Percentiles rank a stretch among this genome's conserved stretches.
Conservation (phyloP, 129 eudicot species). For the Calendula officinalis region DNA sequence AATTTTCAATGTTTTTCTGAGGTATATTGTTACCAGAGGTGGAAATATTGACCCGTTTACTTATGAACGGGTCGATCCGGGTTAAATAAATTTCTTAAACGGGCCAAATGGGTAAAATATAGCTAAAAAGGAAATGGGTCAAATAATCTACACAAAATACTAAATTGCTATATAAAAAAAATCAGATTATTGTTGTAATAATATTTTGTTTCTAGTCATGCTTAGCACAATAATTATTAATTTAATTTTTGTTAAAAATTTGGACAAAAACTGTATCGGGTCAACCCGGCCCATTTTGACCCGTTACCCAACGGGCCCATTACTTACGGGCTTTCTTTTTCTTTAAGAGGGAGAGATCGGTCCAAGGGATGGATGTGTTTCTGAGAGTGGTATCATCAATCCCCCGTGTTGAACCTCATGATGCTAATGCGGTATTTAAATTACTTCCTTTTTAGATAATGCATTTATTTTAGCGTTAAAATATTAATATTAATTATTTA, state of each 20-base stretch:
- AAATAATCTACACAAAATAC: neutral
- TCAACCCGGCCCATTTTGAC: neutral
- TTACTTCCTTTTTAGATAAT: neutral
- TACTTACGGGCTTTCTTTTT: neutral
- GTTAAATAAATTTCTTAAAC: neutral
- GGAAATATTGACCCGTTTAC: neutral
- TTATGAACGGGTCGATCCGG: neutral
- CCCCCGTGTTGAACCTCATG: conserved; percentile 79
- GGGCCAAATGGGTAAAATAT: neutral
- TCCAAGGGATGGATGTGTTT: conserved; percentile 66
- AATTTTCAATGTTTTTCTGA: conserved; percentile 10
- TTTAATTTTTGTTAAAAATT: neutral
- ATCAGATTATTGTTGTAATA: neutral
- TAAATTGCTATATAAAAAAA: neutral
- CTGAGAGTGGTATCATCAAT: conserved; percentile 79
- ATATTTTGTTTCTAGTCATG: neutral
- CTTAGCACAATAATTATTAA: neutral
- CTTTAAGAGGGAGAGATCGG: conserved; percentile 72
- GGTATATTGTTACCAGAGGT: neutral
- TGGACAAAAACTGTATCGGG: neutral
- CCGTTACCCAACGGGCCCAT: neutral
- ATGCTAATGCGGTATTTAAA: conserved; percentile 73
- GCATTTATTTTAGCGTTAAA: conserved; percentile 2
- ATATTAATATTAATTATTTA: neutral
- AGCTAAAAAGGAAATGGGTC: neutral